Base-by-base conservation (phyloP, 495 filamentous ascomycete genomes). In the Chaetomium cochliodes region DNA sequence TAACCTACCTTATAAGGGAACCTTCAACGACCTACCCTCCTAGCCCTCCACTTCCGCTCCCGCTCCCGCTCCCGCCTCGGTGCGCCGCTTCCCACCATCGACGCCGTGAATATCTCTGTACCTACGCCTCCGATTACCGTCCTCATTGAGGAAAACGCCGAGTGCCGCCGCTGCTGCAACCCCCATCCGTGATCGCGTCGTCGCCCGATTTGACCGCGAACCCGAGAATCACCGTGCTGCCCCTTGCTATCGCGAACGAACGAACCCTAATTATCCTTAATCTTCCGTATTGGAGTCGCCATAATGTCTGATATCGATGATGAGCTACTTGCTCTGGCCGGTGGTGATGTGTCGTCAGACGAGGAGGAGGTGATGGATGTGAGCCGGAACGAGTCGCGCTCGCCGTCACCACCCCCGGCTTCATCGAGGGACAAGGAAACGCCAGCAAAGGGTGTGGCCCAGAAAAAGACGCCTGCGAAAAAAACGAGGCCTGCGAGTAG, bases 241-340 rank as follows among this genome's bases (percentile, higher is more conserved):
- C 12, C 55, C 55, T n/a, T 50, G 28, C 55, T 46, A 7, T 50
- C 22, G 16, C 39, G 15, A 28, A 41, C 50, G 26, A 39, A 22
- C 37, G 12, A 41, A 42, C 18, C 18, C 8, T 28, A 47, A 23
- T 23, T 44, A 30, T 22, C 7, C 22, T 39, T 26, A 55, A 41
- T 9, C n/a, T 15, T 28, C 11, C 3, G 2, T 25, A 1, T 33
- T 22, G n/a, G 26, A 49, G 25, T 65, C 28, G 20, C 47, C 57
- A 76, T 11, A 59, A 89, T 88, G 80, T 87, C 89, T 62, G 90
- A 91, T 70, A 82, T 96, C 65, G 92, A 96, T 71, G 90, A 91
- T 60, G 92, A 96, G 77, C 83, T 96, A 69, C 88, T 96, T 59
- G 91, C 90, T 65, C 84, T 97, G 59, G 92, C 92, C 20, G 92